Conservation (phyloP, 495 filamentous ascomycete species). For the Penicillium lividum region DNA sequence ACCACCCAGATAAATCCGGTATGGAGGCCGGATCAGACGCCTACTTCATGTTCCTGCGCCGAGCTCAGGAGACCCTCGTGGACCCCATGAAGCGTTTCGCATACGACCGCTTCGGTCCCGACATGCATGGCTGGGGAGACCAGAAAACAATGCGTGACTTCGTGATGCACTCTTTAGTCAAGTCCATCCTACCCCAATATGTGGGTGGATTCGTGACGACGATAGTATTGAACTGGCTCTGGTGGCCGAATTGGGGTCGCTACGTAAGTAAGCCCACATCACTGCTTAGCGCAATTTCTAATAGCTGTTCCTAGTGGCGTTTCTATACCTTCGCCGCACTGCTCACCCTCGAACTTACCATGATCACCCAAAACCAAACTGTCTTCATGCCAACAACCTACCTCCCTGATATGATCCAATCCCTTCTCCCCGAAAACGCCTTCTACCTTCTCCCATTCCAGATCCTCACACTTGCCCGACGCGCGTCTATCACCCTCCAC, state of each 20-base stretch:
- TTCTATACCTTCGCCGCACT: slow-evolving; percentile 73
- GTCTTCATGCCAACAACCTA: slow-evolving; percentile 38
- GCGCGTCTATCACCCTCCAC: slow-evolving; percentile 74
- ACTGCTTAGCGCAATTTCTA: neutral
- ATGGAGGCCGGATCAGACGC: slow-evolving; percentile 40
- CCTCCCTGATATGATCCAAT: slow-evolving; percentile 42
- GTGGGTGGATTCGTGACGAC: slow-evolving; percentile 59
- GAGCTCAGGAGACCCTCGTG: slow-evolving; percentile 78
- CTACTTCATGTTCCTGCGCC: slow-evolving; percentile 79
- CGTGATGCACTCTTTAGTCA: slow-evolving; percentile 62
- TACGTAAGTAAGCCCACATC: slow-evolving; percentile 44
- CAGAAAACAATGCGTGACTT: slow-evolving; percentile 74
- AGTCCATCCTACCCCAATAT: slow-evolving; percentile 63
- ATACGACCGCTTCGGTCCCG: slow-evolving; percentile 89
- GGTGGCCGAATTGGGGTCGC: slow-evolving; percentile 80
- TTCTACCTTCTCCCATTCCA: slow-evolving; percentile 86
- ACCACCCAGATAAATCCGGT: slow-evolving; percentile 86
- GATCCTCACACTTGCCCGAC: slow-evolving; percentile 73
- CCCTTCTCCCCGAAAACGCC: slow-evolving; percentile 55
- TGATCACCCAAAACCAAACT: slow-evolving; percentile 63
- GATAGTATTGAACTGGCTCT: slow-evolving; percentile 68
- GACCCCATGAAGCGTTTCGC: slow-evolving; percentile 83
- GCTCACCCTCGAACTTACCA: slow-evolving; percentile 70
- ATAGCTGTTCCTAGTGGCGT: slow-evolving; percentile 62
- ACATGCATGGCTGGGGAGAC: slow-evolving; percentile 66